Base-by-base conservation (phyloP, 1,284 basidiomycete species). In the Thecaphora thlaspeos region DNA sequence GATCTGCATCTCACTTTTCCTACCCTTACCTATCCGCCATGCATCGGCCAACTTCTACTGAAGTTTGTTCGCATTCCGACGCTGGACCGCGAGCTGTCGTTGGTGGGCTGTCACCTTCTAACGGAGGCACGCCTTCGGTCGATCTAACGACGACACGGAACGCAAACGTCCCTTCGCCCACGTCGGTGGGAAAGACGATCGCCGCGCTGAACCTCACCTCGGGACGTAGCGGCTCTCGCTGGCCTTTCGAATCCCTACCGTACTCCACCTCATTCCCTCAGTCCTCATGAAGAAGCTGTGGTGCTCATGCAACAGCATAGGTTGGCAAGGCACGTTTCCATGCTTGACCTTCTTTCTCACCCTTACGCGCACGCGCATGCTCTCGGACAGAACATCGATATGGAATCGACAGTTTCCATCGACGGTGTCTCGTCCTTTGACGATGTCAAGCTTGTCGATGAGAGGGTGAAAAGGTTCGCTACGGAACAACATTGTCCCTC, bases 21-120 rank as follows among this genome's bases (percentile, higher is more conserved):
- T 71, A 75, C 58, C 71, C 71, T 0, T 74, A 61, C 46, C 55
- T 73, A 1, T 52, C 53, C n/a, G 61, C 61, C 15, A 65, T 70
- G 48, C 61, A 70, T 21, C 66, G 61, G 17, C 41, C 50, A 11
- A 45, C 38, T 11, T 41, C 34, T 8, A 46, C 9, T 17, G n/a
- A 12, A 12, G 23, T 17, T 23, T 9, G 22, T 23, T 40, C 19
- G 9, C 15, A 23, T 19, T 5, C 23, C n/a, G 41, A 43, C 23
- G 21, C 41, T n/a, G n/a, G 7, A 10, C 24, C 41, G 28, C 5
- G n/a, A 3, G 24, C 7, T 3, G 32, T 34, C 10, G 15, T 34
- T 4, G 32, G 32, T 14, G 32, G 32, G 15, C 5, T 34, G 10
- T 4, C 32, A 4, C 7, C 32, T 7, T 34, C 32, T 8, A 15